Percentiles rank a stretch among this genome's conserved stretches.
Evolutionary conservation across 2,329 filamentous ascomycete species (phyloP).

Genomic region (Pseudocercospora fijiensis): DNA sequence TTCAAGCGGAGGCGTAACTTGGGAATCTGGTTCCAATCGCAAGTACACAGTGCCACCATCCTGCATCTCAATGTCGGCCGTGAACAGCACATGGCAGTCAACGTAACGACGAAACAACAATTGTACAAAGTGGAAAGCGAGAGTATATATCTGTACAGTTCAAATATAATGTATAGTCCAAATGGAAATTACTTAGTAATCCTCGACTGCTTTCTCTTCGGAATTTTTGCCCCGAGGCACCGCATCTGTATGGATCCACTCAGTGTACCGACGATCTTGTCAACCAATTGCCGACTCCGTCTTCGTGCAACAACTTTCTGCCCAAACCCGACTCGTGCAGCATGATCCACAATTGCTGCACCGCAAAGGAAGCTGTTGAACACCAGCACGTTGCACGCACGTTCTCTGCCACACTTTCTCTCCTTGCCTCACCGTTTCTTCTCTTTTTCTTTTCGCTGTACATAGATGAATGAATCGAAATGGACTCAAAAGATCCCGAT

Average conservation of each 20-base stretch:
- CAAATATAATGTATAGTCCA: background rate
- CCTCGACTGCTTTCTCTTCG: background rate
- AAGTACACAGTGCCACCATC: conserved; percentile 43
- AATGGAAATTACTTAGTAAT: background rate
- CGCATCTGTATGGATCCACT: background rate
- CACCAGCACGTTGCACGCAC: background rate
- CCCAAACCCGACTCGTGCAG: background rate
- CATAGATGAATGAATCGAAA: background rate
- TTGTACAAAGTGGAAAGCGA: background rate
- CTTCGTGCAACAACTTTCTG: background rate
- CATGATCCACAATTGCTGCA: background rate
- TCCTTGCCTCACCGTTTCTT: background rate
- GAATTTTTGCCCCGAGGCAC: background rate
- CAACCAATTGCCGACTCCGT: background rate
- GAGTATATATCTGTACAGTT: background rate
- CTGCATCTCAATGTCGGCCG: conserved; percentile 39
- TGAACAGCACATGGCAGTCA: conserved; percentile 42
- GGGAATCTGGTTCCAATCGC: conserved; percentile 61
- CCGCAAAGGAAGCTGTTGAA: background rate
- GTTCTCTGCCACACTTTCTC: background rate
- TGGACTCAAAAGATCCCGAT: background rate
- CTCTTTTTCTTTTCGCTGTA: background rate
- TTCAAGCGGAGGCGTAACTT: conserved; percentile 54
- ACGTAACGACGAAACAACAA: background rate
- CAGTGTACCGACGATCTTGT: background rate